A percentile compares a stretch with the other conserved stretches of the same genome.
Evolutionary conservation across 2,329 filamentous ascomycete genomes (phyloP).

Genomic region (Paraphoma chrysanthemicola): DNA sequence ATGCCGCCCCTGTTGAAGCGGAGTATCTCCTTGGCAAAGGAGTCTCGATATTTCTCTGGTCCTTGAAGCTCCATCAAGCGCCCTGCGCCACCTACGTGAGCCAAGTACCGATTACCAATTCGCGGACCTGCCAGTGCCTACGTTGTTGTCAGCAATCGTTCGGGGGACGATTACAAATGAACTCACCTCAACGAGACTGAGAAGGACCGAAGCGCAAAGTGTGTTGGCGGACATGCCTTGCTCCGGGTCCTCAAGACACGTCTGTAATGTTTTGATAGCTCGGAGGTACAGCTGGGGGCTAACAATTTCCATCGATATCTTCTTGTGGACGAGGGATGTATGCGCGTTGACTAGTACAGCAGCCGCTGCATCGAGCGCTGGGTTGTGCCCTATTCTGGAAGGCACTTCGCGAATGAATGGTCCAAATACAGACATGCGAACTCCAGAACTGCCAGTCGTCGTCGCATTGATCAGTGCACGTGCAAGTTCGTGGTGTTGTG

Average conservation of each 20-base stretch:
- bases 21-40: constrained; percentile 41
- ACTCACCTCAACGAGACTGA: constrained; percentile 41
- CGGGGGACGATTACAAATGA: background rate
- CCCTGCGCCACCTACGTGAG: constrained; percentile 43
- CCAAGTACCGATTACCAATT: constrained; percentile 38
- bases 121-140: constrained; percentile 42
- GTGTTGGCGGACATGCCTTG: constrained; percentile 42
- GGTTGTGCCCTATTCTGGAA: constrained; percentile 37
- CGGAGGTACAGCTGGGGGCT: constrained; percentile 36
- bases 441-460: constrained; percentile 33
- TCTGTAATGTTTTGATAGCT: constrained; percentile 39
- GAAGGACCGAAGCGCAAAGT: constrained; percentile 41
- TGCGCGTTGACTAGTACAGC: constrained; percentile 39
- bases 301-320: constrained; percentile 28
- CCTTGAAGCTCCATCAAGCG: constrained; percentile 43
- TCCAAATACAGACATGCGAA: constrained; percentile 40
- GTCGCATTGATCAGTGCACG: constrained; percentile 35
- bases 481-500: constrained; percentile 34
- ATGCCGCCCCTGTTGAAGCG: constrained; percentile 40
- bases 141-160: background rate
- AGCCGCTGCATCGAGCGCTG: constrained; percentile 40
- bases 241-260: constrained; percentile 33
- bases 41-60: constrained; percentile 30
- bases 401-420: constrained; percentile 41
- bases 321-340: constrained; percentile 32